Percentiles rank a stretch among this genome's conserved stretches.
Evolutionary conservation across 2,329 filamentous ascomycete genomes (phyloP).

Genomic region (Aspergillus piperis): DNA sequence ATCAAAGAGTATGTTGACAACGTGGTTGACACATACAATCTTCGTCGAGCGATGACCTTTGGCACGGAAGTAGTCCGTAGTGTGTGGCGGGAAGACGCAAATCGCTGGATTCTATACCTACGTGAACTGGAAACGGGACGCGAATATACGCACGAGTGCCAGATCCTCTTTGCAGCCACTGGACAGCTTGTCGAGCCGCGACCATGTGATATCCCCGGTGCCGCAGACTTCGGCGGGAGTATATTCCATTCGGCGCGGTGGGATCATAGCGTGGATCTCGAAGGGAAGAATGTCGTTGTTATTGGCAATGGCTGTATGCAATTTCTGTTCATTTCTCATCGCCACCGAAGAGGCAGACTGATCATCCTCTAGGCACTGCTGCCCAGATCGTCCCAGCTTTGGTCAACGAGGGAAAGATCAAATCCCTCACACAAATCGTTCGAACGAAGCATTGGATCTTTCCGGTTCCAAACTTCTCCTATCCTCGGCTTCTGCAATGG

Average conservation of each 20-base stretch:
- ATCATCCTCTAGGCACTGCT: slow-evolving; percentile 22
- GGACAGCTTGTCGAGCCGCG: slow-evolving; percentile 56
- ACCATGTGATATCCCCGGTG: slow-evolving; percentile 41
- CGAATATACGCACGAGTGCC: slow-evolving; percentile 43
- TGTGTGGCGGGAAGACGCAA: slow-evolving; percentile 53
- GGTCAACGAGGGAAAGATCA: slow-evolving; percentile 43
- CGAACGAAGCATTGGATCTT: slow-evolving; percentile 59
- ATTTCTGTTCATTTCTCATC: background rate
- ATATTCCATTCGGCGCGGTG: slow-evolving; percentile 33
- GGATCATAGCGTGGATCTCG: slow-evolving; percentile 24
- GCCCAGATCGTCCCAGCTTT: slow-evolving; percentile 30
- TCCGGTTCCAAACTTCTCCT: slow-evolving; percentile 42
- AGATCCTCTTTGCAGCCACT: slow-evolving; percentile 55
- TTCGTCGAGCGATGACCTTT: slow-evolving; percentile 32
- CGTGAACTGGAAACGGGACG: slow-evolving; percentile 25
- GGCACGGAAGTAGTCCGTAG: slow-evolving; percentile 22
- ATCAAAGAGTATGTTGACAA: slow-evolving; percentile 54
- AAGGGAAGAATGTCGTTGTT: slow-evolving; percentile 31
- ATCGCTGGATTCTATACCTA: slow-evolving; percentile 48
- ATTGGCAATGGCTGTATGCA: slow-evolving; percentile 38
- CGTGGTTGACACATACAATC: slow-evolving; percentile 50
- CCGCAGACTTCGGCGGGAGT: slow-evolving; percentile 21
- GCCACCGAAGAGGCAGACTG: background rate
- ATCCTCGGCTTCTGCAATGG: slow-evolving; percentile 53
- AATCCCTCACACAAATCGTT: slow-evolving; percentile 59